These are phyloP conservation scores for Penicillium macrosclerotiorum DNA, from an alignment of 495 filamentous ascomycete genomes.

Conservation along the genomic window DNA sequence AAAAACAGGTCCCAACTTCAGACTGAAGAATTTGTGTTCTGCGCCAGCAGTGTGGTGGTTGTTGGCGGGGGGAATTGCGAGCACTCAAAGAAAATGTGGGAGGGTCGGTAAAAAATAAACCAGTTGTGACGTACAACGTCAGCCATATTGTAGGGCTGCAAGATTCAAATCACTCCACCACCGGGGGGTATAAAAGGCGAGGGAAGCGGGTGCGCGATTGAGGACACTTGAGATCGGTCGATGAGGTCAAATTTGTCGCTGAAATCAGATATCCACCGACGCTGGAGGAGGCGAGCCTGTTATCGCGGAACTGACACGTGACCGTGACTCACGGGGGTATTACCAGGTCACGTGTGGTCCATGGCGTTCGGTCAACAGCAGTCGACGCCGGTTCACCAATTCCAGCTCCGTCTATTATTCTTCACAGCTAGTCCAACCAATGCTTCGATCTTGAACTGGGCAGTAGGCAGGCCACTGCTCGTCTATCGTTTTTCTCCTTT, in stretches of 20 bases:
- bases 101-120: conserved; percentile 40
- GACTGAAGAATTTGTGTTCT: conserved; percentile 8
- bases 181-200: background rate
- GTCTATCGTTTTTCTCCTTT: conserved; percentile 5
- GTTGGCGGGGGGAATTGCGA: conserved; percentile 31
- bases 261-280: conserved; percentile 18
- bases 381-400: conserved; percentile 1
- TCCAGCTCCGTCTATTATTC: background rate
- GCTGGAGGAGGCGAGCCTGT: conserved; percentile 33
- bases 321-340: conserved; percentile 20
- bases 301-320: conserved; percentile 37
- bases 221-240: no score
- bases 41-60: conserved; percentile 12
- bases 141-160: conserved; percentile 32
- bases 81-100: conserved; percentile 44
- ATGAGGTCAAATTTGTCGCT: conserved; percentile 22
- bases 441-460: conserved; percentile 25
- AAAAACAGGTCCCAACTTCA: background rate
- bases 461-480: conserved; percentile 46
- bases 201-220: no score
- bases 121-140: conserved; percentile 54
- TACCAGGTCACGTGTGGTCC: conserved; percentile 13
- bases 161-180: conserved; percentile 19
- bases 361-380: conserved; percentile 5
- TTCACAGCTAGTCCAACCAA: conserved; percentile 10